Evolutionary conservation across 345 rosid genomes (phyloP).

Genomic region (Firmiana major): DNA sequence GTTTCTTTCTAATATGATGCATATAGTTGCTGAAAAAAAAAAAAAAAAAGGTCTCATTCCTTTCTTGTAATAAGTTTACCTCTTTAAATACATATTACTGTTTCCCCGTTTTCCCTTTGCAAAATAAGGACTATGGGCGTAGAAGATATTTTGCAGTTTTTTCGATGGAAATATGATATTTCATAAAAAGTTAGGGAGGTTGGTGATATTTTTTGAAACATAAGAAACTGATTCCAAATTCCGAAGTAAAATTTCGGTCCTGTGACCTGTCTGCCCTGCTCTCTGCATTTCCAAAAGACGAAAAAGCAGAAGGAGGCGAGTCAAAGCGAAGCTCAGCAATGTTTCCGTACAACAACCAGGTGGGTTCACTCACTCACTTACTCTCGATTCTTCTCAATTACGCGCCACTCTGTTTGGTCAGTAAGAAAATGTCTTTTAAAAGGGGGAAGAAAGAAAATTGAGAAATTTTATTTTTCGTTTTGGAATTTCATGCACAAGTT

Average conservation of each 20-base stretch:
- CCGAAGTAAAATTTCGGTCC: background rate
- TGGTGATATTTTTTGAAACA: no score
- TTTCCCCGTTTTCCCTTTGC: no score
- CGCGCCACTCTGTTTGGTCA: background rate
- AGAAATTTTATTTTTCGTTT: background rate
- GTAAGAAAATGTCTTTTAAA: background rate
- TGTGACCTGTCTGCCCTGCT: background rate
- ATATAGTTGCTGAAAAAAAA: no score
- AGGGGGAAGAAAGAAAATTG: background rate
- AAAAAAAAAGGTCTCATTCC: no score
- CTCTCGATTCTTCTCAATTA: background rate
- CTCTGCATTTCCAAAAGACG: background rate
- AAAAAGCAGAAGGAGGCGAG: background rate
- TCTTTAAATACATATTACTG: no score
- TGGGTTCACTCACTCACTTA: background rate
- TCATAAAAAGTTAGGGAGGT: no score
- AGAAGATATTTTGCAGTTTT: no score
- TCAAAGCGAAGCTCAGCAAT: slow-evolving; percentile 5
- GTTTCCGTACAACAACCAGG: slow-evolving; percentile 19
- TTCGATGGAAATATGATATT: no score
- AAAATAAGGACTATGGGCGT: no score
- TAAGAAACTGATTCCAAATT: background rate
- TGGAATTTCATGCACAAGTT: background rate
- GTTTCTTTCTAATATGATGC: no score
- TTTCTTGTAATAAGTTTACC: no score